These are phyloP conservation scores for Coemansia sp. DNA, from an alignment of 192 early-diverging fungal genomes.

Conservation along the genomic window DNA sequence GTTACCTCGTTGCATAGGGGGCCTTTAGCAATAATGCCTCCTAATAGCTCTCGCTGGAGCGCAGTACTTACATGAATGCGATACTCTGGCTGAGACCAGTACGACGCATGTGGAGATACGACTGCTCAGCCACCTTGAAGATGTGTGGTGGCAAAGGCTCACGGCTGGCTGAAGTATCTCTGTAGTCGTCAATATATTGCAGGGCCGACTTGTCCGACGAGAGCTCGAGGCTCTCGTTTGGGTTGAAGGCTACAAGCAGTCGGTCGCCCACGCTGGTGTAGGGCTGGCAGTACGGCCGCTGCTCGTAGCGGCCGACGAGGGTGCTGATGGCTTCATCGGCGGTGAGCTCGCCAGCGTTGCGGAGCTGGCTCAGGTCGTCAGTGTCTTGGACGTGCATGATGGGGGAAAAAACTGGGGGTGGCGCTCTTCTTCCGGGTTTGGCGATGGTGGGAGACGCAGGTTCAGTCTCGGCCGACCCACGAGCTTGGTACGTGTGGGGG, in stretches of 20 bases:
- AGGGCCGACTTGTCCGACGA: slow-evolving; percentile 62
- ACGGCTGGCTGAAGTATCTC: slow-evolving; percentile 55
- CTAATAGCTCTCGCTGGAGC: background rate
- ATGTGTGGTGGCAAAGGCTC: slow-evolving; percentile 67
- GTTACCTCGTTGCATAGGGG: background rate
- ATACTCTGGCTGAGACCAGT: slow-evolving; percentile 86
- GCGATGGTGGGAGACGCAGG: background rate
- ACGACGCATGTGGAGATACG: slow-evolving; percentile 85
- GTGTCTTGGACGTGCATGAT: slow-evolving; percentile 53
- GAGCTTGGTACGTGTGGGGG: slow-evolving; percentile 7
- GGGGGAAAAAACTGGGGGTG: background rate
- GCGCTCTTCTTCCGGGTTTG: background rate
- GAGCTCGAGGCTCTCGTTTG: slow-evolving; percentile 56
- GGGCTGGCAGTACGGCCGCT: slow-evolving; percentile 40
- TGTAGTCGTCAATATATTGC: slow-evolving; percentile 73
- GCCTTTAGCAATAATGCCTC: background rate
- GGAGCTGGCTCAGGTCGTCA: slow-evolving; percentile 46
- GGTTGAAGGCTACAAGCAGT: slow-evolving; percentile 70
- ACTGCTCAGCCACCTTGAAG: slow-evolving; percentile 80
- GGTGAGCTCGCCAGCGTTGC: slow-evolving; percentile 21
- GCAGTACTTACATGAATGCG: slow-evolving; percentile 70
- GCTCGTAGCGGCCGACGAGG: slow-evolving; percentile 49
- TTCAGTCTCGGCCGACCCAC: slow-evolving; percentile 5
- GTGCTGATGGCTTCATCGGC: slow-evolving; percentile 26
- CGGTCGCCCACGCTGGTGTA: slow-evolving; percentile 73